These are phyloP conservation scores for Dichotomopilus funicola DNA, from an alignment of 2,329 filamentous ascomycete genomes.

Conservation along the genomic window DNA sequence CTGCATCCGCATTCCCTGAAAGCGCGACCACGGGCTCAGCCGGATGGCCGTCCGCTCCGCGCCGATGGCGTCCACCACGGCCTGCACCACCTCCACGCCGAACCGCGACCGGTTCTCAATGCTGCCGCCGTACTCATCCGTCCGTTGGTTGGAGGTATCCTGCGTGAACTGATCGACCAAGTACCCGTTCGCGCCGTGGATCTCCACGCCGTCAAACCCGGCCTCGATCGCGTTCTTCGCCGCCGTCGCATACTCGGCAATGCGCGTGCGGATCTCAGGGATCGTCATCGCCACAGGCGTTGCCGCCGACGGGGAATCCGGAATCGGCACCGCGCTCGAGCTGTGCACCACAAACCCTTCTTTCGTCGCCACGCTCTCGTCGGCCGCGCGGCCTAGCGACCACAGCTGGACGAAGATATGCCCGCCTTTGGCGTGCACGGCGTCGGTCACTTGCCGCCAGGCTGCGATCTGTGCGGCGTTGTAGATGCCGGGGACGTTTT, in stretches of 20 bases:
- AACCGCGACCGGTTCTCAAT: slow-evolving; percentile 44
- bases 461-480: slow-evolving; percentile 45
- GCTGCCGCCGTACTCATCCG: slow-evolving; percentile 50
- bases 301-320: slow-evolving; percentile 34
- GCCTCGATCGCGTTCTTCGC: slow-evolving; percentile 43
- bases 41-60: slow-evolving; percentile 42
- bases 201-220: slow-evolving; percentile 41
- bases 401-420: slow-evolving; percentile 59
- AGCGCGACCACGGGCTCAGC: slow-evolving; percentile 48
- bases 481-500: slow-evolving; percentile 53
- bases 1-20: slow-evolving; percentile 28
- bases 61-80: slow-evolving; percentile 36
- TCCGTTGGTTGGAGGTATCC: slow-evolving; percentile 44
- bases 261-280: slow-evolving; percentile 47
- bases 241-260: slow-evolving; percentile 46
- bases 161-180: slow-evolving; percentile 52
- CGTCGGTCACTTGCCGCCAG: slow-evolving; percentile 54
- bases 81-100: slow-evolving; percentile 46
- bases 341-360: slow-evolving; percentile 33
- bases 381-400: slow-evolving; percentile 34
- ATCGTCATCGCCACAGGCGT: slow-evolving; percentile 39
- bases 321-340: slow-evolving; percentile 37
- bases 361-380: slow-evolving; percentile 24
- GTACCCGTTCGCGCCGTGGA: slow-evolving; percentile 51
- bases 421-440: slow-evolving; percentile 54